phyloP scores from a whole-genome alignment of 1,284 basidiomycete species.

The Clitocybe nebularis region DNA sequence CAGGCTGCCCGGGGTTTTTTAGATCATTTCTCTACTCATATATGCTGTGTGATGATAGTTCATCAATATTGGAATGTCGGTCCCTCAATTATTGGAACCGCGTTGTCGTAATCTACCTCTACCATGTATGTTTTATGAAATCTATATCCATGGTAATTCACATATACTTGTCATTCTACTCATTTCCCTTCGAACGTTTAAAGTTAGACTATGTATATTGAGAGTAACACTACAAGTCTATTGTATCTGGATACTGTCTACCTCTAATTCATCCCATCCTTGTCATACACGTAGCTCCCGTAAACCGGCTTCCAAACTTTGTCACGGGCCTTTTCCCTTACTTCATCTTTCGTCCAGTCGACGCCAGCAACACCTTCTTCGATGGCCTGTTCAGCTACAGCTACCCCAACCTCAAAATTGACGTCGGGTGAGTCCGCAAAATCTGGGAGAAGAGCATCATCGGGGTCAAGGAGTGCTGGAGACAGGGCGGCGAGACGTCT shows the following conservation, averaged over 20 bases:
- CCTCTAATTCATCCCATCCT: conserved; percentile 43
- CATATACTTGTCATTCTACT: too few species aligned
- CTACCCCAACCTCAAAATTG: conserved; percentile 78
- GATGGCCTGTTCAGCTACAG: conserved; percentile 74
- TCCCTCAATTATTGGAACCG: too few species aligned
- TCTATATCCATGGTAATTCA: too few species aligned
- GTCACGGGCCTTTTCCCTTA: conserved; percentile 47
- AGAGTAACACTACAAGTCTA: too few species aligned
- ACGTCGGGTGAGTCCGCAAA: conserved; percentile 65
- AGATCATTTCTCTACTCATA: too few species aligned
- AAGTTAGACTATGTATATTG: too few species aligned
- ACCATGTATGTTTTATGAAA: too few species aligned
- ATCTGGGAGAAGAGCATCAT: conserved; percentile 68
- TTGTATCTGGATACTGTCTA: conserved; percentile 13
- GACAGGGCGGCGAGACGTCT: conserved; percentile 70
- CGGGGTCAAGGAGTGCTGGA: conserved; percentile 65
- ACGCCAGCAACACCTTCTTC: conserved; percentile 64
- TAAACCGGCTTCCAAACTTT: conserved; percentile 63
- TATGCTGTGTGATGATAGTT: too few species aligned
- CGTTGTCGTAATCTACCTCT: too few species aligned
- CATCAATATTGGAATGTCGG: too few species aligned
- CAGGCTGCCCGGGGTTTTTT: too few species aligned
- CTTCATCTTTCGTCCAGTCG: conserved; percentile 48
- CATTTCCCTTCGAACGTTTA: too few species aligned
- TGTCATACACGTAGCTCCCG: conserved; percentile 59